Conservation (phyloP, 805 yeast genomes). For the Candida ulmi region DNA sequence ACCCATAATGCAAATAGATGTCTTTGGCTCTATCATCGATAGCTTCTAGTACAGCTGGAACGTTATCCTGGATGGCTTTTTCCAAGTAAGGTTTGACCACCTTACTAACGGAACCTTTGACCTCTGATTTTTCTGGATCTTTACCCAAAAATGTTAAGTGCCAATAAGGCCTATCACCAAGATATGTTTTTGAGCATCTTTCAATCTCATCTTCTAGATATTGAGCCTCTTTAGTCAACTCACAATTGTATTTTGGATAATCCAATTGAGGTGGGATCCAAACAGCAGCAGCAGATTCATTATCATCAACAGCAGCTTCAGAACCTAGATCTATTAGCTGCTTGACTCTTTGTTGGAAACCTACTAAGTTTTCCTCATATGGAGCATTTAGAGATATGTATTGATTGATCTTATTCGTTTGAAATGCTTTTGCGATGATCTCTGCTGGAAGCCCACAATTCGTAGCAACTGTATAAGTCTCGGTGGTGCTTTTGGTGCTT, state of each 20-base stretch:
- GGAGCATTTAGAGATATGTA: constrained; percentile 10
- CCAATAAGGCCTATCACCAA: constrained; percentile 12
- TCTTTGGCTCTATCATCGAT: constrained; percentile 13
- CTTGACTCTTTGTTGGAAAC: constrained; percentile 9
- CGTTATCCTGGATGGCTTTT: constrained; percentile 10
- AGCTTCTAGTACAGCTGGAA: constrained; percentile 16
- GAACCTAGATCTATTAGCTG: constrained; percentile 11
- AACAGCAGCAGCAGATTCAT: constrained; percentile 8
- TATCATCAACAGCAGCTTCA: constrained; percentile 8
- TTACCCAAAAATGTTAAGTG: constrained; percentile 13
- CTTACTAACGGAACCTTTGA: constrained; percentile 12
- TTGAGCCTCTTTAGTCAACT: constrained; percentile 1
- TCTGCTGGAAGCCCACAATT: constrained; percentile 12
- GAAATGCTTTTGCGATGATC: constrained; percentile 16
- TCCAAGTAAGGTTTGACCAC: constrained; percentile 17
- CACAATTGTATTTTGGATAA: neutral
- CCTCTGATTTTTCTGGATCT: constrained; percentile 4
- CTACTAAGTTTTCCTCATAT: constrained; percentile 11
- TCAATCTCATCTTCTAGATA: constrained; percentile 5
- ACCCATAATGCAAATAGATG: constrained; percentile 16
- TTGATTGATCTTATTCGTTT: constrained; percentile 13
- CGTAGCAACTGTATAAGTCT: constrained; percentile 1
- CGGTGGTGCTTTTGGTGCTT: too few relatives aligned
- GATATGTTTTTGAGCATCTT: constrained; percentile 2
- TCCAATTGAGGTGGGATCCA: constrained; percentile 20